These are phyloP conservation scores for Lathyrus aphaca DNA, from an alignment of 306 rosid genomes.

Conservation along the genomic window DNA sequence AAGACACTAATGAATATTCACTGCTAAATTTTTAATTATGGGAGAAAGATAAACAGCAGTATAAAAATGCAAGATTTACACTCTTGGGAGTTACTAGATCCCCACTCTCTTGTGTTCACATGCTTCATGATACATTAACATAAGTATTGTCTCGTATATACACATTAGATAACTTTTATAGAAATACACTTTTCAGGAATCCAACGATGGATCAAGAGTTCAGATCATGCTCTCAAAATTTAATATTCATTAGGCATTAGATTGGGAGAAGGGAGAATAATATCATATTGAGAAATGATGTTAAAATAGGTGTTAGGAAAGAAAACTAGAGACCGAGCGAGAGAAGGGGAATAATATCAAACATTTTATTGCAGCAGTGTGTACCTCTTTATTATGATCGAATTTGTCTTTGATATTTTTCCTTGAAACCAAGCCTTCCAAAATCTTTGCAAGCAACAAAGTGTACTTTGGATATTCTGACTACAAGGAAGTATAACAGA, in stretches of 20 bases:
- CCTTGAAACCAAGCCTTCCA: slow-evolving; percentile 78
- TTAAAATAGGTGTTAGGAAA: slow-evolving; percentile 15
- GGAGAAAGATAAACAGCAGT: not conserved
- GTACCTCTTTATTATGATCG: slow-evolving; percentile 68
- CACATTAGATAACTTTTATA: slow-evolving; percentile 1
- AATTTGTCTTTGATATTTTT: slow-evolving; percentile 58
- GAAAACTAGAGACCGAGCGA: not conserved
- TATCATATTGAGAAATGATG: not conserved
- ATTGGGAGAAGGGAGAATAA: not conserved
- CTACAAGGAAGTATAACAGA: slow-evolving; percentile 57
- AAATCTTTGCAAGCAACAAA: slow-evolving; percentile 74
- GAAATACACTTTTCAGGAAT: slow-evolving; percentile 9
- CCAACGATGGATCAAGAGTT: slow-evolving; percentile 3
- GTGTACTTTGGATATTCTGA: slow-evolving; percentile 85
- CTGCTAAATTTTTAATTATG: slow-evolving; percentile 10
- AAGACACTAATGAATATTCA: not conserved
- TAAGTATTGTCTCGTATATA: not conserved
- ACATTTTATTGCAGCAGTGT: slow-evolving; percentile 15
- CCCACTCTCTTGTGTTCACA: slow-evolving; percentile 6
- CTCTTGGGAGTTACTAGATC: not conserved
- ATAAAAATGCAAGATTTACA: not conserved
- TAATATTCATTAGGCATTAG: not conserved
- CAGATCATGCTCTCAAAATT: slow-evolving; percentile 29
- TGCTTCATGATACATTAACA: slow-evolving; percentile 1
- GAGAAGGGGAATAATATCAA: slow-evolving; percentile 3